A percentile compares a stretch with the other conserved stretches of the same genome.
These are phyloP conservation scores for Cucurbita maxima DNA, from an alignment of 306 rosid genomes.

Conservation along the genomic window DNA sequence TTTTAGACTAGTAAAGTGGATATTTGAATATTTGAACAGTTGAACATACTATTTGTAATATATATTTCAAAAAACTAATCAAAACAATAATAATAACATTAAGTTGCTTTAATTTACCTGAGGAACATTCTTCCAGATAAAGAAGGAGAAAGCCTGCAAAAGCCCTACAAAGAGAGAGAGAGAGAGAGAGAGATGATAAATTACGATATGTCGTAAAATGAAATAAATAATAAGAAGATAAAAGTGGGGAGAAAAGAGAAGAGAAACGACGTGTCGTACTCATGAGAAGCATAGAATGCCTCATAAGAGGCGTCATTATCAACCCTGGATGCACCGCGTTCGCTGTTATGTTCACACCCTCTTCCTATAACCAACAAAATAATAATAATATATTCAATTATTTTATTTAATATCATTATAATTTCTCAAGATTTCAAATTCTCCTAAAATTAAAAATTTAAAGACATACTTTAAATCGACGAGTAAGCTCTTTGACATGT, in stretches of 20 bases:
- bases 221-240: too few species aligned
- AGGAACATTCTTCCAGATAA: constrained; percentile 67
- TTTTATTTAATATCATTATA: neutral
- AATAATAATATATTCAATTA: neutral
- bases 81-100: too few species aligned
- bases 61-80: too few species aligned
- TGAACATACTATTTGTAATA: too few species aligned
- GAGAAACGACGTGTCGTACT: constrained; percentile 27
- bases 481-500: constrained; percentile 67
- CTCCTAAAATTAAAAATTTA: neutral
- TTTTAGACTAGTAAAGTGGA: too few species aligned
- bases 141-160: constrained; percentile 43
- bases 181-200: neutral
- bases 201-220: neutral
- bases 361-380: constrained; percentile 35
- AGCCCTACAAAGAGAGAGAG: constrained; percentile 20
- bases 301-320: constrained; percentile 91
- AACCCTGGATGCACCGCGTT: constrained; percentile 84
- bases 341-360: constrained; percentile 61
- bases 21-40: too few species aligned
- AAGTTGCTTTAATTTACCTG: constrained; percentile 34
- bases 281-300: constrained; percentile 60
- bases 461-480: constrained; percentile 39
- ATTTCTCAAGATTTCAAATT: neutral
- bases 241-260: neutral